These are phyloP conservation scores for Leccinum ochraceum DNA, from an alignment of 768 basidiomycete genomes.

Conservation along the genomic window DNA sequence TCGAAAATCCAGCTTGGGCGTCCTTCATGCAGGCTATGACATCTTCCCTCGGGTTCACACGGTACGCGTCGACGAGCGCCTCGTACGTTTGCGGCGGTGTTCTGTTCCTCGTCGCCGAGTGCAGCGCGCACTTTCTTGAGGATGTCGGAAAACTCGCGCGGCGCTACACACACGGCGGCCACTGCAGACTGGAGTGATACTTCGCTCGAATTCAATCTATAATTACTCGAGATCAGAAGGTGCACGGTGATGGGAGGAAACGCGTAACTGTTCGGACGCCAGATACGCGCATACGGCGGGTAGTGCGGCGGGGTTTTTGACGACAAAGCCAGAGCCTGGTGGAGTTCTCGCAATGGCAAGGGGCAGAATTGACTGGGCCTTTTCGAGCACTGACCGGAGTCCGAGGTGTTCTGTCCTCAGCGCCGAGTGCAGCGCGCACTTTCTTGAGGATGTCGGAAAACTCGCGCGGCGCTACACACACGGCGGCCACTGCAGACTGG, in stretches of 20 bases:
- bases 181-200: slow-evolving; percentile 31
- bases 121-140: slow-evolving; percentile 26
- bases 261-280: slow-evolving; percentile 33
- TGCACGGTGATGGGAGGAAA: background rate
- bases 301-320: slow-evolving; percentile 25
- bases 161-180: slow-evolving; percentile 27
- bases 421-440: slow-evolving; percentile 19
- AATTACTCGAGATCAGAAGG: background rate
- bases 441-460: slow-evolving; percentile 28
- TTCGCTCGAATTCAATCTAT: slow-evolving; percentile 30
- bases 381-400: slow-evolving; percentile 18
- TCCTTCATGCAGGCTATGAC: slow-evolving; percentile 36
- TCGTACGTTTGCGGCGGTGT: slow-evolving; percentile 24
- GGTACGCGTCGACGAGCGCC: slow-evolving; percentile 32
- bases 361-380: slow-evolving; percentile 23
- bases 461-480: slow-evolving; percentile 24
- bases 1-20: slow-evolving; percentile 30
- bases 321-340: slow-evolving; percentile 29
- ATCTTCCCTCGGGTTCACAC: slow-evolving; percentile 11
- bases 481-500: slow-evolving; percentile 25
- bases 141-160: slow-evolving; percentile 22
- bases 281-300: slow-evolving; percentile 34
- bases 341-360: slow-evolving; percentile 28
- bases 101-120: slow-evolving; percentile 7
- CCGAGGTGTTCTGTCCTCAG: slow-evolving; percentile 5